A percentile compares a stretch with the other conserved stretches of the same genome.
Evolutionary conservation across 148 eudicot species (phyloP).

Genomic region (Camellia japonica): DNA sequence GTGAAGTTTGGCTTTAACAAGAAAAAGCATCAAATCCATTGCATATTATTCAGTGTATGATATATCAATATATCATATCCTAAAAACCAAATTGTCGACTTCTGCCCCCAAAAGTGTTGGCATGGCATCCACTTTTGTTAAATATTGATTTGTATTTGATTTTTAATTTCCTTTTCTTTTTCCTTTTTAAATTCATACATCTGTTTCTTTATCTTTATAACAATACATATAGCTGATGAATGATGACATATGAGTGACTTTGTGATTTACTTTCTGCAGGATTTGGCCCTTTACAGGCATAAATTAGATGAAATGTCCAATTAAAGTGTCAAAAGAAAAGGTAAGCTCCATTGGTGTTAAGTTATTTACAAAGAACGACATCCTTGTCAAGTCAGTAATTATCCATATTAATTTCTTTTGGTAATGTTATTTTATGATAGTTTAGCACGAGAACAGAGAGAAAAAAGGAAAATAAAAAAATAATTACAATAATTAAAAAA

Average conservation of each 20-base stretch:
- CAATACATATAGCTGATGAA: no score
- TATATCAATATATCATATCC: neutral
- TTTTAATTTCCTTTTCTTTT: neutral
- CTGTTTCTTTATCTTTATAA: no score
- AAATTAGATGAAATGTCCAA: conserved; percentile 27
- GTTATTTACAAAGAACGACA: no score
- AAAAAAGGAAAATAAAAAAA: no score
- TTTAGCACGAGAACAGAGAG: neutral
- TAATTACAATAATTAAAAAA: neutral
- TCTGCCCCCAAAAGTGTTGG: neutral
- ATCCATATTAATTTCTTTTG: neutral
- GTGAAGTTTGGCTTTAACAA: neutral
- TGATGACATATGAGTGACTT: neutral
- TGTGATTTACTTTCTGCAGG: conserved; percentile 25
- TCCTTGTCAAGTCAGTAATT: neutral
- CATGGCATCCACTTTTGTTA: neutral
- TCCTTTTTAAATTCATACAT: no score
- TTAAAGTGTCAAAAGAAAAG: conserved; percentile 1
- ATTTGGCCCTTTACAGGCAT: conserved; percentile 43
- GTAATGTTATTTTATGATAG: neutral
- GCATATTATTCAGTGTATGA: neutral
- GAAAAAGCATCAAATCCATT: neutral
- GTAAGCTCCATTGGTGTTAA: neutral
- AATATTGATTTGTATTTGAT: neutral
- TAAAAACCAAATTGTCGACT: neutral